Evolutionary conservation across 2,329 filamentous ascomycete species (phyloP), one percentile per base, ranked within the genome.

Genomic region (Stagonosporopsis rhizophila): DNA sequence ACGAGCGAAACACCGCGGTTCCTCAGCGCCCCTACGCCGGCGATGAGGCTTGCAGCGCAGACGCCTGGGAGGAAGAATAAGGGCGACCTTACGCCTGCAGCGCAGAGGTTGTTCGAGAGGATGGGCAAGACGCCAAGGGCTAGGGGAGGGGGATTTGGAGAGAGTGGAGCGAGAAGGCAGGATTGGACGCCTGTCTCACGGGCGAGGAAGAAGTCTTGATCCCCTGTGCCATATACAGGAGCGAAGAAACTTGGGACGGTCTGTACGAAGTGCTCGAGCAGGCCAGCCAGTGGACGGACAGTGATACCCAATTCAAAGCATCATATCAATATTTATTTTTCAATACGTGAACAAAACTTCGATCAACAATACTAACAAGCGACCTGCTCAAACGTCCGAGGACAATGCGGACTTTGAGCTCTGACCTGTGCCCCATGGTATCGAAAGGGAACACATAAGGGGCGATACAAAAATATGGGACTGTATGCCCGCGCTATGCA

Each of bases 11-110:
- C 79, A 2, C 87, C 87, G 0, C 83, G 87, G n/a, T 89, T 90
- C 8, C 85, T 83, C 64, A 91, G 90, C 59, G 85, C 87, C 1
- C 89, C 87, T 62, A 94, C 91, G 20, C 91, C 91, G 5, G 89
- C 87, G 2, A 85, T 88, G 72, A 82, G 87, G 58, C 75, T 92
- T 30, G 87, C 87, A 80, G 59, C 32, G 14, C 44, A 64, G 56
- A 71, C 70, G 32, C 67, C 70, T 1, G 68, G 64, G 35, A 48
- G 59, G 19, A 70, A 86, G 83, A 61, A 86, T 82, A 72, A 85
- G 91, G 61, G 83, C 78, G 66, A 68, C 44, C 57, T 75, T 70
- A 95, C 91, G 23, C 91, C 91, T 4, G 91, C 91, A 14, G 91
- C 88, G 5, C 86, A 90, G 65, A 69, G 65, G 52, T 65, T 77